phyloP scores from a whole-genome alignment of 148 eudicot genomes.

The Fagopyrum esculentum region DNA sequence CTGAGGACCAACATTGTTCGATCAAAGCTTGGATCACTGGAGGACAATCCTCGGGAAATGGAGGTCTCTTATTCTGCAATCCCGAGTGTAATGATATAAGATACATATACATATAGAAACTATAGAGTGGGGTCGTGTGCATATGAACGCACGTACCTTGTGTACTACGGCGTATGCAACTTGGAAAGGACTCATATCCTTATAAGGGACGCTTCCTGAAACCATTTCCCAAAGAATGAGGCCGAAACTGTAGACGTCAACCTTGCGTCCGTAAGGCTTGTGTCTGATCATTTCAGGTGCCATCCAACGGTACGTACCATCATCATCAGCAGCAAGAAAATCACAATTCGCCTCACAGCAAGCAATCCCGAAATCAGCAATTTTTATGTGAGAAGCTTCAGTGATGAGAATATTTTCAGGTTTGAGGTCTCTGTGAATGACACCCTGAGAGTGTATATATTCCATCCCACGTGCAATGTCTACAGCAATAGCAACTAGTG shows the following conservation, averaged over 20 bases:
- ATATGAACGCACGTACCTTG: constrained; percentile 24
- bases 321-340: constrained; percentile 64
- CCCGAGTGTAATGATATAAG: not conserved
- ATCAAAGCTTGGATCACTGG: constrained; percentile 47
- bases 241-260: constrained; percentile 87
- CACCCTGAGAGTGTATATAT: constrained; percentile 77
- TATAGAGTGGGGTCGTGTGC: too few species aligned
- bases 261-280: constrained; percentile 63
- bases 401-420: constrained; percentile 78
- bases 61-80: constrained; percentile 53
- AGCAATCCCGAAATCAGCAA: constrained; percentile 92
- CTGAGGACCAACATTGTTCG: constrained; percentile 49
- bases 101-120: too few species aligned
- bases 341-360: constrained; percentile 79
- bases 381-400: constrained; percentile 57
- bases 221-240: constrained; percentile 85
- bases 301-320: constrained; percentile 98
- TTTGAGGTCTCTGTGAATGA: constrained; percentile 87
- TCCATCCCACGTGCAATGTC: constrained; percentile 93
- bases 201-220: constrained; percentile 68
- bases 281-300: constrained; percentile 93
- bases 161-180: constrained; percentile 91
- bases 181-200: constrained; percentile 84
- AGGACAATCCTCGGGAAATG: constrained; percentile 45
- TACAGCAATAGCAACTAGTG: constrained; percentile 48